Percentiles rank a stretch among this genome's conserved stretches.
These are phyloP conservation scores for Pestalotiopsis sp. DNA, from an alignment of 2,329 filamentous ascomycete species.

Conservation along the genomic window DNA sequence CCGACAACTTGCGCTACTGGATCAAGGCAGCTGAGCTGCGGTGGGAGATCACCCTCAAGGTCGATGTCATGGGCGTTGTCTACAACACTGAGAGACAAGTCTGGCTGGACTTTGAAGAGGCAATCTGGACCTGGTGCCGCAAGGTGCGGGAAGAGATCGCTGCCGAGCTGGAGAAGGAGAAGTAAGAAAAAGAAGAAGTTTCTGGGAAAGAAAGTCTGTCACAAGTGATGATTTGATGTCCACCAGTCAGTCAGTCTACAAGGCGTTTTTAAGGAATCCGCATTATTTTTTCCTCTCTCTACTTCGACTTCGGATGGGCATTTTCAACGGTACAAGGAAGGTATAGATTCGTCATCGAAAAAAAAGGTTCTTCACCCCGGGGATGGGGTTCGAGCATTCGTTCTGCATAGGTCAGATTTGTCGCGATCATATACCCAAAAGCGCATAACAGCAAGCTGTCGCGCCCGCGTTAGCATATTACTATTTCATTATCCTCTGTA, in stretches of 20 bases:
- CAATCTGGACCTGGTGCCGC: slow-evolving; percentile 81
- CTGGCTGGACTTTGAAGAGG: slow-evolving; percentile 83
- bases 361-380: not conserved
- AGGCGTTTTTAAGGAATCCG: not conserved
- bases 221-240: not conserved
- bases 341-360: not conserved
- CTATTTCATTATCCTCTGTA: slow-evolving; percentile 5
- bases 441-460: slow-evolving; percentile 1
- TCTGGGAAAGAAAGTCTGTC: not conserved
- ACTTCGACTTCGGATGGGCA: not conserved
- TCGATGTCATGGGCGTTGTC: slow-evolving; percentile 87
- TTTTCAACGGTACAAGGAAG: not conserved
- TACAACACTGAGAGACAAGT: slow-evolving; percentile 69
- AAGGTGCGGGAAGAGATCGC: slow-evolving; percentile 83
- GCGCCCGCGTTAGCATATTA: slow-evolving; percentile 1
- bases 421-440: slow-evolving; percentile 10
- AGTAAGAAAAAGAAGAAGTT: not conserved
- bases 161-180: slow-evolving; percentile 50
- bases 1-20: slow-evolving; percentile 95
- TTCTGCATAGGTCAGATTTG: slow-evolving; percentile 4
- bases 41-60: slow-evolving; percentile 82
- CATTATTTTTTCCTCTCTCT: not conserved
- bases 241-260: not conserved
- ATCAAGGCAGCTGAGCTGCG: slow-evolving; percentile 92
- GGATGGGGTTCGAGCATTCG: not conserved